Evolutionary conservation across 164 flowering plant species (phyloP).

Genomic region (Platanus orientalis): DNA sequence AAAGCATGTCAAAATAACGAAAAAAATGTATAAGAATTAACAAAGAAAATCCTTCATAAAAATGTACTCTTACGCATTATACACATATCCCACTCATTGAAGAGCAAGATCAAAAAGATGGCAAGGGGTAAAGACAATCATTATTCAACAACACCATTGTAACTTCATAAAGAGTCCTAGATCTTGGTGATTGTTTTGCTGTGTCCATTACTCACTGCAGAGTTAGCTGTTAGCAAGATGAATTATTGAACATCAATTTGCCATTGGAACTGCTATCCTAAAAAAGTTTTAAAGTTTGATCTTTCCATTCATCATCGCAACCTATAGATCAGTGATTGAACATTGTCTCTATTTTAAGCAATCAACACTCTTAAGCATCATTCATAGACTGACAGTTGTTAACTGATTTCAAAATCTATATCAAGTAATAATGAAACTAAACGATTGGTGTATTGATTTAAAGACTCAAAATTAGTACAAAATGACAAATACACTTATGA

Average conservation of each 20-base stretch:
- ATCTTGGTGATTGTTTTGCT: slow-evolving; percentile 57
- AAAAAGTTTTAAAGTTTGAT: no score
- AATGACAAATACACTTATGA: not conserved
- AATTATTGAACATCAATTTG: slow-evolving; percentile 8
- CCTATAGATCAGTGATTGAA: no score
- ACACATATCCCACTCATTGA: slow-evolving; percentile 60
- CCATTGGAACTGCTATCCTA: not conserved
- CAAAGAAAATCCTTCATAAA: not conserved
- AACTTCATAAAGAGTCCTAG: slow-evolving; percentile 76
- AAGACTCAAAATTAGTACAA: not conserved
- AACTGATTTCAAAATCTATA: not conserved
- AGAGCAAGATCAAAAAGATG: slow-evolving; percentile 45
- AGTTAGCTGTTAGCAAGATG: slow-evolving; percentile 49
- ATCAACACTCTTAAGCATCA: not conserved
- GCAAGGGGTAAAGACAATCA: slow-evolving; percentile 62
- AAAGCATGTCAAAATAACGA: no score
- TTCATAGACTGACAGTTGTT: not conserved
- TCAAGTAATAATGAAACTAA: no score
- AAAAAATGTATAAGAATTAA: slow-evolving; percentile 3
- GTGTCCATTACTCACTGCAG: slow-evolving; percentile 68
- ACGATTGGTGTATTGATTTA: no score
- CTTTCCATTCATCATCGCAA: no score
- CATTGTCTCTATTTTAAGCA: not conserved
- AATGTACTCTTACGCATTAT: slow-evolving; percentile 38
- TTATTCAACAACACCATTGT: slow-evolving; percentile 86